These are phyloP conservation scores for Pythium guiyangense DNA, from an alignment of 352 stramenopile species.

Conservation along the genomic window DNA sequence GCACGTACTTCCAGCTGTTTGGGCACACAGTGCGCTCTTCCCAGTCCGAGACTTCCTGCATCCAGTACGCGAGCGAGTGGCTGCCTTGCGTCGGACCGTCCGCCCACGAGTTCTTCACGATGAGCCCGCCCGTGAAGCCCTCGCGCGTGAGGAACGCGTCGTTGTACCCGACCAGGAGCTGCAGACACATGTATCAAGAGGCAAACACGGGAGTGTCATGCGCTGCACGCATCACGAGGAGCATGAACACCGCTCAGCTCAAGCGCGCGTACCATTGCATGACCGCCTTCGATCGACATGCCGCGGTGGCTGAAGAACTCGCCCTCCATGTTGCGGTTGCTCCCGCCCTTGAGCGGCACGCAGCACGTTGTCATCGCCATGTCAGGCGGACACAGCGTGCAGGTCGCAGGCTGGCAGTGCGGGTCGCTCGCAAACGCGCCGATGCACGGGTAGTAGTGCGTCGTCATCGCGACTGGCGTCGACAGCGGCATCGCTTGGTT, in stretches of 20 bases:
- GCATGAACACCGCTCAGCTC: neutral
- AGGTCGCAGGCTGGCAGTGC: conserved; percentile 58
- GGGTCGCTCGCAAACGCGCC: conserved; percentile 43
- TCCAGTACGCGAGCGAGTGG: conserved; percentile 77
- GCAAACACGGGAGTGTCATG: neutral
- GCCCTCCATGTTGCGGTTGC: conserved; percentile 80
- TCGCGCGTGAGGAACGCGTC: conserved; percentile 71
- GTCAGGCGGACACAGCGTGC: conserved; percentile 66
- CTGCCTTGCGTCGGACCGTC: conserved; percentile 61
- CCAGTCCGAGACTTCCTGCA: conserved; percentile 81
- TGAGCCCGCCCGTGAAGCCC: conserved; percentile 66
- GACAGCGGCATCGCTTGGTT: conserved; percentile 78
- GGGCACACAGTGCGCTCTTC: conserved; percentile 73
- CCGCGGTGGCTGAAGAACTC: conserved; percentile 79
- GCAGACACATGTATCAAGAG: neutral
- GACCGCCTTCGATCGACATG: conserved; percentile 77
- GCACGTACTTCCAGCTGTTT: conserved; percentile 72
- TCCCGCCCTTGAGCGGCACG: conserved; percentile 58
- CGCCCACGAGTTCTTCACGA: conserved; percentile 76
- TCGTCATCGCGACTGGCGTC: conserved; percentile 66
- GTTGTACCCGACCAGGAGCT: conserved; percentile 80
- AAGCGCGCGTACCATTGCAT: conserved; percentile 55
- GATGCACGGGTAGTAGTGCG: conserved; percentile 82
- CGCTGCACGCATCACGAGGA: neutral
- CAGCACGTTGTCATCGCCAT: conserved; percentile 80